Evolutionary conservation across 805 yeast genomes (phyloP).

Genomic region (Schwanniomyces vanrijiae): DNA sequence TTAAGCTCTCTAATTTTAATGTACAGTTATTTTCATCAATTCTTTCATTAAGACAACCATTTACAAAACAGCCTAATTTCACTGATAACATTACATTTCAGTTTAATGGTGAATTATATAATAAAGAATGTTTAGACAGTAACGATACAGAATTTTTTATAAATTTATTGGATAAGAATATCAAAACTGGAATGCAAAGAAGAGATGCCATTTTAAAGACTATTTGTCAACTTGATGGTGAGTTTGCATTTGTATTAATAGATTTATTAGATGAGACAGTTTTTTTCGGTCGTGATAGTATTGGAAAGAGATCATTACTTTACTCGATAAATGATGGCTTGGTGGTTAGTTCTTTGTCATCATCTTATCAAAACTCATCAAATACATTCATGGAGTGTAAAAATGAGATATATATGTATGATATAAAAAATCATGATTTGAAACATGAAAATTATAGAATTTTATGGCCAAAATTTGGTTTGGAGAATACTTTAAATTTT

Average conservation of each 20-base stretch:
- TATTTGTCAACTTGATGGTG: conserved; percentile 63
- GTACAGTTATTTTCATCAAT: conserved; percentile 65
- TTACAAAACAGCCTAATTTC: conserved; percentile 68
- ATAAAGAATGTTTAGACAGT: conserved; percentile 44
- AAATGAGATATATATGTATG: conserved; percentile 49
- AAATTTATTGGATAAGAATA: conserved; percentile 26
- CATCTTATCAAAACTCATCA: conserved; percentile 2
- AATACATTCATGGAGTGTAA: conserved; percentile 51
- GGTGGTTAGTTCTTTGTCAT: conserved; percentile 37
- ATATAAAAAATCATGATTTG: conserved; percentile 16
- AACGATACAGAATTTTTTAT: conserved; percentile 68
- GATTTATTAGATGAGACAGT: conserved; percentile 43
- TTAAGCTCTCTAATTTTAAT: conserved; percentile 5
- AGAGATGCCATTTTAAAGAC: conserved; percentile 39
- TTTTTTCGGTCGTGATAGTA: conserved; percentile 79
- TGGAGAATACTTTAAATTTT: background rate
- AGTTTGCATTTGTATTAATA: conserved; percentile 66
- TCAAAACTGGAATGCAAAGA: conserved; percentile 8
- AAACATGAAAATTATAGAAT: background rate
- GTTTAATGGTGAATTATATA: conserved; percentile 91
- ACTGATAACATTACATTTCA: conserved; percentile 47
- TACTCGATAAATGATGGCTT: conserved; percentile 40
- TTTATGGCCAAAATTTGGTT: background rate
- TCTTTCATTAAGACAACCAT: conserved; percentile 76
- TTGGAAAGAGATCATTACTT: conserved; percentile 80